Conservation (phyloP, 108 stramenopile genomes). For the Fragilaria radians region DNA sequence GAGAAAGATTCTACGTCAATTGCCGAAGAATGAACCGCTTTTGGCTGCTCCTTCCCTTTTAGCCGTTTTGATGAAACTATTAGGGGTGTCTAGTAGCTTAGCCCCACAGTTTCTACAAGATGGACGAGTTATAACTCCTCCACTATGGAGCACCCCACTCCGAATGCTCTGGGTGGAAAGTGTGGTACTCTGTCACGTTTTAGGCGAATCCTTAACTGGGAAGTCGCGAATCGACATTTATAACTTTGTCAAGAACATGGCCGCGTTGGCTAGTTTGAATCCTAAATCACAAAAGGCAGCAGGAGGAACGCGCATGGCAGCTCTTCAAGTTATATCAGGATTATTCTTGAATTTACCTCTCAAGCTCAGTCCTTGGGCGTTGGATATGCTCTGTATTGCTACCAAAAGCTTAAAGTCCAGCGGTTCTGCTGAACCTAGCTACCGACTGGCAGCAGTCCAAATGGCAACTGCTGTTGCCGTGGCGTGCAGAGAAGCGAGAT, state of each 20-base stretch:
- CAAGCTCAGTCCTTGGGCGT: conserved; percentile 56
- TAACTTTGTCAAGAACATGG: conserved; percentile 61
- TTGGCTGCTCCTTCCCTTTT: conserved; percentile 70
- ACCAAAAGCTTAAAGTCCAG: conserved; percentile 56
- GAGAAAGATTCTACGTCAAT: conserved; percentile 48
- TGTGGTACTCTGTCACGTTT: conserved; percentile 59
- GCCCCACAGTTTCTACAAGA: neutral
- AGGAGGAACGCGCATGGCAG: conserved; percentile 71
- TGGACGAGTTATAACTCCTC: conserved; percentile 30
- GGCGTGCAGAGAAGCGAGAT: conserved; percentile 46
- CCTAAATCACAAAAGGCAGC: conserved; percentile 60
- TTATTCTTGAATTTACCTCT: conserved; percentile 36
- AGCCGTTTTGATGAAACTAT: conserved; percentile 74
- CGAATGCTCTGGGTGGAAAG: conserved; percentile 76
- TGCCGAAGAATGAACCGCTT: conserved; percentile 45
- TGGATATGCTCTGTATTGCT: conserved; percentile 59
- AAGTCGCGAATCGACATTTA: conserved; percentile 51
- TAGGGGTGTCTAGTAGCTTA: conserved; percentile 55
- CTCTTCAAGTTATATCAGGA: conserved; percentile 55
- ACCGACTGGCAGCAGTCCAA: conserved; percentile 57
- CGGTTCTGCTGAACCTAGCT: conserved; percentile 63
- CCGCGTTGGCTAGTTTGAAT: conserved; percentile 60
- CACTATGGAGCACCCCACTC: conserved; percentile 62
- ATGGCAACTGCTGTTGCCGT: conserved; percentile 45
- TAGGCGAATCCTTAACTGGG: conserved; percentile 62